Percentiles rank a stretch among this genome's conserved stretches.
phyloP scores from a whole-genome alignment of 2,329 filamentous ascomycete genomes.

The Pezicula neosporulosa region DNA sequence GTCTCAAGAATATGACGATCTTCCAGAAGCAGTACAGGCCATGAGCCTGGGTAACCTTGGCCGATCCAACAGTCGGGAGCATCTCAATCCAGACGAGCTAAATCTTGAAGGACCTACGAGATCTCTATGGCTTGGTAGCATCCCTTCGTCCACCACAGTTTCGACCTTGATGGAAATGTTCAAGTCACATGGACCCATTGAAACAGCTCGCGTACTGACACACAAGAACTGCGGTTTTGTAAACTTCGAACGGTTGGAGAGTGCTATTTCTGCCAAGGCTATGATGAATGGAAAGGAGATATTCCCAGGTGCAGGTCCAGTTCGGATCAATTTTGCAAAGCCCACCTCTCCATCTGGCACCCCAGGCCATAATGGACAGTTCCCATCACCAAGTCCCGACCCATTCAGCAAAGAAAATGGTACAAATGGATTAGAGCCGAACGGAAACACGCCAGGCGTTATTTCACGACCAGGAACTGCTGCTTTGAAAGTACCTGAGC shows the following conservation, averaged over 20 bases:
- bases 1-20: constrained; percentile 73
- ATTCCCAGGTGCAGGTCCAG: constrained; percentile 91
- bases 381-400: constrained; percentile 88
- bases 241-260: constrained; percentile 91
- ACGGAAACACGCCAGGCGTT: constrained; percentile 33
- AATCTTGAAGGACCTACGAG: constrained; percentile 86
- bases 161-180: constrained; percentile 95
- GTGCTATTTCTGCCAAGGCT: constrained; percentile 83
- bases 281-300: constrained; percentile 96
- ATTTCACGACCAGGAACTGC: constrained; percentile 39
- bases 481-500: constrained; percentile 65
- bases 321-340: constrained; percentile 96
- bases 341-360: constrained; percentile 87
- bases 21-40: constrained; percentile 78
- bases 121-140: constrained; percentile 95
- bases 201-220: constrained; percentile 88
- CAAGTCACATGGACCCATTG: constrained; percentile 84
- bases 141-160: constrained; percentile 93
- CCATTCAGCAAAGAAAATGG: constrained; percentile 62
- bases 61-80: constrained; percentile 59
- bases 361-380: constrained; percentile 82
- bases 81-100: constrained; percentile 69
- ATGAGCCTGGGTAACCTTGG: constrained; percentile 73
- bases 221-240: constrained; percentile 99
- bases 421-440: constrained; percentile 30